A percentile compares a stretch with the other conserved stretches of the same genome.
These are phyloP conservation scores for Beauveria asiatica DNA, from an alignment of 2,329 filamentous ascomycete genomes.

Conservation along the genomic window DNA sequence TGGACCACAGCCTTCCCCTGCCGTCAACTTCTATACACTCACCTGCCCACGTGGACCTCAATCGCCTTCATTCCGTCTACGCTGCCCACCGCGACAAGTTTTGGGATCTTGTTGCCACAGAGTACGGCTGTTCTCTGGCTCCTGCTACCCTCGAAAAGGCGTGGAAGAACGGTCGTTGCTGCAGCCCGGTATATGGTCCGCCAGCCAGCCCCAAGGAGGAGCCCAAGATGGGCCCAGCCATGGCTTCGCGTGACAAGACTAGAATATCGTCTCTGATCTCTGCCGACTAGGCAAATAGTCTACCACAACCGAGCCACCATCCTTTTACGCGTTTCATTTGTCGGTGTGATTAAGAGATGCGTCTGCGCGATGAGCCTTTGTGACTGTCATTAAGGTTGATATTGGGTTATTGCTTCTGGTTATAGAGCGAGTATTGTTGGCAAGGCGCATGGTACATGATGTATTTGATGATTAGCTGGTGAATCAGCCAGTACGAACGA, in stretches of 20 bases:
- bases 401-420: neutral
- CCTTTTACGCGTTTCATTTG: neutral
- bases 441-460: neutral
- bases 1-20: constrained; percentile 48
- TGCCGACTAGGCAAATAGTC: neutral
- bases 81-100: constrained; percentile 61
- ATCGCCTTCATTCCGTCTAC: constrained; percentile 62
- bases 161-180: constrained; percentile 47
- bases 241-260: constrained; percentile 41
- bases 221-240: constrained; percentile 29
- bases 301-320: neutral
- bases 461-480: neutral
- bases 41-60: constrained; percentile 47
- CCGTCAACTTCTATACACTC: constrained; percentile 25
- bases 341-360: neutral
- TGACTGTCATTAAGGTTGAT: neutral
- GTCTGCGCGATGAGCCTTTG: neutral
- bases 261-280: constrained; percentile 49
- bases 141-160: constrained; percentile 60
- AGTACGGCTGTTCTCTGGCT: constrained; percentile 58
- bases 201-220: constrained; percentile 40
- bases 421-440: neutral
- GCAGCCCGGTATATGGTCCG: constrained; percentile 31
- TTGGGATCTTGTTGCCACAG: constrained; percentile 62
- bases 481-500: neutral